phyloP scores from a whole-genome alignment of 2,329 filamentous ascomycete species.

The Hymenoscyphus infarciens region DNA sequence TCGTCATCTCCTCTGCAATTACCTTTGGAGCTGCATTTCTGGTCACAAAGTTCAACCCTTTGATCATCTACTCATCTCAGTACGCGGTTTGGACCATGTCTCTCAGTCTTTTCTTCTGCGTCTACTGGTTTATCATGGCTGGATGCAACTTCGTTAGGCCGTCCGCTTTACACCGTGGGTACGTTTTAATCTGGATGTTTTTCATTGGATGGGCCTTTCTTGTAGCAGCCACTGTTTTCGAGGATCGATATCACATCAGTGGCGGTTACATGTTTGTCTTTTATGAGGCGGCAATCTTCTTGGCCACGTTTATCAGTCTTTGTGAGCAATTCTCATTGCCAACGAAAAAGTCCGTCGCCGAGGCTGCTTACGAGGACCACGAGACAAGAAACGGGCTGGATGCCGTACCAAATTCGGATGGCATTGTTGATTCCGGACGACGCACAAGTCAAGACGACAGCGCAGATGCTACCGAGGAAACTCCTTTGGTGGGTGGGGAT shows the following conservation, averaged over 20 bases:
- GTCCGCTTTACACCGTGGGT: constrained; percentile 79
- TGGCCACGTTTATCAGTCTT: constrained; percentile 71
- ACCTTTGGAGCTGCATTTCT: constrained; percentile 71
- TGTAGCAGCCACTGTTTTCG: constrained; percentile 69
- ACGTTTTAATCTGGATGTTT: constrained; percentile 82
- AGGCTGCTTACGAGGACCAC: constrained; percentile 50
- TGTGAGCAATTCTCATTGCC: constrained; percentile 76
- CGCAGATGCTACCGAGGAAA: constrained; percentile 48
- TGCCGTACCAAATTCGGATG: constrained; percentile 34
- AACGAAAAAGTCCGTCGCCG: constrained; percentile 66
- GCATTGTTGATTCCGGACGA: constrained; percentile 34
- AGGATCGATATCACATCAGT: constrained; percentile 68
- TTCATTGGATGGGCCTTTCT: constrained; percentile 68
- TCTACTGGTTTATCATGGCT: constrained; percentile 78
- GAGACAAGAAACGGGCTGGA: constrained; percentile 41
- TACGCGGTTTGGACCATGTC: constrained; percentile 90
- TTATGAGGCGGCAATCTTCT: constrained; percentile 70
- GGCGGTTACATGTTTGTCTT: constrained; percentile 80
- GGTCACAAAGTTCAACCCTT: constrained; percentile 77
- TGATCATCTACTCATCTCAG: constrained; percentile 84
- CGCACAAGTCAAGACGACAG: constrained; percentile 28
- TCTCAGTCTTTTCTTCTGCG: constrained; percentile 72
- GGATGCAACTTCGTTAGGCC: constrained; percentile 77
- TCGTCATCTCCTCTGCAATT: constrained; percentile 64
- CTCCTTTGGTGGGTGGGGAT: constrained; percentile 48